Evolutionary conservation across 2,329 filamentous ascomycete genomes (phyloP), one percentile per base, ranked within the genome.

Genomic region (Amauroascus niger): DNA sequence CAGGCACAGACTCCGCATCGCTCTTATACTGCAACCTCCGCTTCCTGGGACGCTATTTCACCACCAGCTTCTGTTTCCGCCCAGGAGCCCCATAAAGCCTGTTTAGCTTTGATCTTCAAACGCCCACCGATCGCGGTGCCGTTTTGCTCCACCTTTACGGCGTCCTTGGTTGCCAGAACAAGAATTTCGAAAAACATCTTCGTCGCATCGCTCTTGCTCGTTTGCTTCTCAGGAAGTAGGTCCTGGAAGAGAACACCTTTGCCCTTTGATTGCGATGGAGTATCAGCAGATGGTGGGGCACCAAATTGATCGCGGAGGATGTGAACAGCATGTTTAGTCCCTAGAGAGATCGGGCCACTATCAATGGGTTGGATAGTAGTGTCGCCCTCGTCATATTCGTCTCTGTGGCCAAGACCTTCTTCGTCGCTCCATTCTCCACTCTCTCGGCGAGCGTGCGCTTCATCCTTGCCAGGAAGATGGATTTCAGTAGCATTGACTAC

Each of bases 181-280:
- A 98, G 77, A 52, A 93, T 85, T 72, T 98, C 93, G 64, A 98
- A 98, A 75, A 98, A 98, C 89, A 98, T 96, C 78, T 96, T 96
- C 41, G 93, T 98, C 0, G 93, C 93, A 63, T 97, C 93, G 7
- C 86, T 86, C 69, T 88, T 87, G 60, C 80, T 88, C 0, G 91
- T 91, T 57, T 79, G 80, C 59, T 78, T 74, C 70, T 95, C 88
- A 0, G 93, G 93, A 32, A 96, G 79, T 46, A 98, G 78, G 55
- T 95, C 86, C 64, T 96, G 91, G 76, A 98, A 96, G 2, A 94
- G 77, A 2, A 95, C 88, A 11, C 81, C 81, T 22, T 78, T 79
- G 67, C 86, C 86, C 68, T 84, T 86, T 63, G 89, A 82, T 70
- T 86, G 84, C 54, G 83, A 81, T 2, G 84, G 79, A 18, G 79